A percentile compares a stretch with the other conserved stretches of the same genome.
phyloP scores from a whole-genome alignment of 2,329 filamentous ascomycete genomes.

The Pyrenophora seminiperda region DNA sequence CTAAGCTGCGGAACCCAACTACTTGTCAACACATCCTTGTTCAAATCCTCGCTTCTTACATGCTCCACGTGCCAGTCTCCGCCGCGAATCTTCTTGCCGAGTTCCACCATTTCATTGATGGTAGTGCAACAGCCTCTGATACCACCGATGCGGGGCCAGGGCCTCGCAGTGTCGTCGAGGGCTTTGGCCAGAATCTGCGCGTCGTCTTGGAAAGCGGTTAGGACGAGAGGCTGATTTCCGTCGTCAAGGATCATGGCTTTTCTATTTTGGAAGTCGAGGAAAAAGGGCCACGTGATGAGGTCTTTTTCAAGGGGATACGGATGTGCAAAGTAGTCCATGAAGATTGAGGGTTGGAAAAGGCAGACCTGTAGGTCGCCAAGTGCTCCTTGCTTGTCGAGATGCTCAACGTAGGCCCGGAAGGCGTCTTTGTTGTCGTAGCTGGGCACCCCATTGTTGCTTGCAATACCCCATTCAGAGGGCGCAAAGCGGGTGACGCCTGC shows the following conservation, averaged over 20 bases:
- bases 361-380: conserved; percentile 61
- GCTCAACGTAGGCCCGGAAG: conserved; percentile 56
- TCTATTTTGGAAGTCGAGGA: conserved; percentile 37
- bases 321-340: conserved; percentile 61
- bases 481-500: conserved; percentile 40
- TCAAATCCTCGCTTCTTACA: conserved; percentile 56
- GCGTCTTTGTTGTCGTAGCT: conserved; percentile 60
- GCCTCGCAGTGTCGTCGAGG: conserved; percentile 24
- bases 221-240: conserved; percentile 31
- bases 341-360: conserved; percentile 61
- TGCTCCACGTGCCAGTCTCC: conserved; percentile 50
- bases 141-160: conserved; percentile 38
- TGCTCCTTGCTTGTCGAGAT: conserved; percentile 54
- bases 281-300: conserved; percentile 47
- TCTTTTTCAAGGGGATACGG: conserved; percentile 56
- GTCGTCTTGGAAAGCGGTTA: conserved; percentile 37
- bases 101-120: conserved; percentile 33
- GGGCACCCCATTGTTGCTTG: conserved; percentile 46
- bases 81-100: conserved; percentile 38
- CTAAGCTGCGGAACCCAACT: conserved; percentile 50
- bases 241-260: conserved; percentile 38
- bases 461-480: conserved; percentile 40
- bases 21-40: conserved; percentile 48
- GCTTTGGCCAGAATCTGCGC: conserved; percentile 33
- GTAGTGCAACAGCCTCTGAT: conserved; percentile 31